A percentile compares a stretch with the other conserved stretches of the same genome.
Evolutionary conservation across 495 filamentous ascomycete genomes (phyloP).

Genomic region (Thermochaetoides thermophila): DNA sequence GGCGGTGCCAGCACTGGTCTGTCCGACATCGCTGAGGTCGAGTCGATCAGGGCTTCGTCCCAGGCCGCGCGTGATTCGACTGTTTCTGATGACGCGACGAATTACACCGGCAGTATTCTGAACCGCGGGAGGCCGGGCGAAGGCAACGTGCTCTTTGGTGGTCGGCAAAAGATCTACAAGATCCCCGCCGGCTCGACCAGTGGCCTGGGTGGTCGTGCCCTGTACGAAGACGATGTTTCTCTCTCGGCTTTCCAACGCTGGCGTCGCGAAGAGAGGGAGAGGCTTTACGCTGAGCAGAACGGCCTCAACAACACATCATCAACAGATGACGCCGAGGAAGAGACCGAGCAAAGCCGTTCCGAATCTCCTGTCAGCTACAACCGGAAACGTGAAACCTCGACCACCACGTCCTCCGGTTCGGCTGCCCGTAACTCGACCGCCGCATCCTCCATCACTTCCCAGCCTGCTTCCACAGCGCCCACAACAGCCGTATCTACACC

Average conservation of each 20-base stretch:
- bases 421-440: slow-evolving; percentile 69
- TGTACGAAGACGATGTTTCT: slow-evolving; percentile 79
- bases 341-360: slow-evolving; percentile 27
- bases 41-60: slow-evolving; percentile 49
- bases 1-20: slow-evolving; percentile 41
- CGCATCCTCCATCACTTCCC: slow-evolving; percentile 82
- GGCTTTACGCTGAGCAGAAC: slow-evolving; percentile 26
- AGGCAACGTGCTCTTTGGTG: slow-evolving; percentile 89
- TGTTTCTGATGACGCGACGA: slow-evolving; percentile 52
- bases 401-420: slow-evolving; percentile 68
- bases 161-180: slow-evolving; percentile 90
- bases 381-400: slow-evolving; percentile 67
- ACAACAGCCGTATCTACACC: slow-evolving; percentile 18
- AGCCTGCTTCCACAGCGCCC: slow-evolving; percentile 36
- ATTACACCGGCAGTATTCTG: slow-evolving; percentile 54
- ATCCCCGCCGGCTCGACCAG: slow-evolving; percentile 46
- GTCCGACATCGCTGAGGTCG: slow-evolving; percentile 77
- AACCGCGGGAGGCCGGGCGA: slow-evolving; percentile 69
- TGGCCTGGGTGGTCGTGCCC: slow-evolving; percentile 49
- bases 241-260: slow-evolving; percentile 66
- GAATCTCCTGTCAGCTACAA: slow-evolving; percentile 51
- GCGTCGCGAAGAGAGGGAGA: slow-evolving; percentile 40
- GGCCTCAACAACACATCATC: too few species aligned
- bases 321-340: slow-evolving; percentile 22
- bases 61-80: slow-evolving; percentile 37